These are phyloP conservation scores for Mortierella hygrophila DNA, from an alignment of 192 early-diverging fungal species.

Conservation along the genomic window DNA sequence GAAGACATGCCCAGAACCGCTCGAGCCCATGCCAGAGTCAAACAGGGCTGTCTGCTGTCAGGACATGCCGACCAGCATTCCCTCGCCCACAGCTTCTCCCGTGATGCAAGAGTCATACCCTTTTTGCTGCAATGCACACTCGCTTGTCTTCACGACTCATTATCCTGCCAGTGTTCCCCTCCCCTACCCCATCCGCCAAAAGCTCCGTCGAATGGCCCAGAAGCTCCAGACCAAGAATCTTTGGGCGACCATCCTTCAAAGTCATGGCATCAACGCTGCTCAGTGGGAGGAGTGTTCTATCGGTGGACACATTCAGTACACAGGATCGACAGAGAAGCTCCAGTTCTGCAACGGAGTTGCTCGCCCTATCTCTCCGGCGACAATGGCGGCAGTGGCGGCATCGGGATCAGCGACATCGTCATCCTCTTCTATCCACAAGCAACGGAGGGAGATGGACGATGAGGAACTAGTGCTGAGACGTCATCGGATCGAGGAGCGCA, in stretches of 20 bases:
- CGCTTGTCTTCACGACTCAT: constrained; percentile 27
- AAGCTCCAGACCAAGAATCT: constrained; percentile 16
- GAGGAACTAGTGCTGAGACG: constrained; percentile 28
- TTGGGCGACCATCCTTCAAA: neutral
- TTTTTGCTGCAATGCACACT: constrained; percentile 52
- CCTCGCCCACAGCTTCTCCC: neutral
- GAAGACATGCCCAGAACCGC: neutral
- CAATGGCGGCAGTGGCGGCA: neutral
- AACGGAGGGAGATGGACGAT: neutral
- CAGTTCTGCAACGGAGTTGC: constrained; percentile 32
- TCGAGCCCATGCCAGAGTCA: neutral
- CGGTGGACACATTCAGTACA: constrained; percentile 14
- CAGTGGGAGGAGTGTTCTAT: neutral
- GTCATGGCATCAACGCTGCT: neutral
- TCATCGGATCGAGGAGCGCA: constrained; percentile 35
- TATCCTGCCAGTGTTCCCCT: constrained; percentile 21
- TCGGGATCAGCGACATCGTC: neutral
- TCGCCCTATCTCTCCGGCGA: neutral
- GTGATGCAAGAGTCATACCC: constrained; percentile 19
- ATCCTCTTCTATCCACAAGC: constrained; percentile 6
- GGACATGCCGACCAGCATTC: neutral
- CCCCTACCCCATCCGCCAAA: constrained; percentile 28
- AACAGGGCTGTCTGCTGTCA: constrained; percentile 21
- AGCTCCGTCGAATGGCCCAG: constrained; percentile 27
- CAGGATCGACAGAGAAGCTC: constrained; percentile 23